Evolutionary conservation across 352 stramenopile species (phyloP).

Genomic region (Phytophthora parvispora): DNA sequence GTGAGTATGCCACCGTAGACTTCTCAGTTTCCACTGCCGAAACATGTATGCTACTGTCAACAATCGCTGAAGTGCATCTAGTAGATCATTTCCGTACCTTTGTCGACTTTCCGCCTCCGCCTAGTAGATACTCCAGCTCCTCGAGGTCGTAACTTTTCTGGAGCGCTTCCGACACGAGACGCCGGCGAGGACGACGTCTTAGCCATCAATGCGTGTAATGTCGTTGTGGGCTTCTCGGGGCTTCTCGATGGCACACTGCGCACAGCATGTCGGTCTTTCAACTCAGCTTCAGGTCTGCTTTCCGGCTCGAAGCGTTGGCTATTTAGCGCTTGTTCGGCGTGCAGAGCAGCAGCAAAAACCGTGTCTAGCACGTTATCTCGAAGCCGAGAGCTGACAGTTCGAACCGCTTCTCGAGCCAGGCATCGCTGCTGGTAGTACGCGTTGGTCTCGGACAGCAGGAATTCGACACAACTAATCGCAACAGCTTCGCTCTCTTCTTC

Average conservation of each 20-base stretch:
- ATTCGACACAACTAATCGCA: constrained; percentile 56
- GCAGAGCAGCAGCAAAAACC: constrained; percentile 39
- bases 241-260: constrained; percentile 49
- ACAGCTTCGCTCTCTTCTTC: constrained; percentile 70
- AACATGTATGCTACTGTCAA: too few relatives aligned
- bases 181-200: constrained; percentile 19
- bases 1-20: not conserved
- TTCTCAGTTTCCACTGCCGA: constrained; percentile 14
- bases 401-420: constrained; percentile 33
- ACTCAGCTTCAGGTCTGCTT: constrained; percentile 25
- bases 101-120: constrained; percentile 12
- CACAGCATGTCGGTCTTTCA: constrained; percentile 60
- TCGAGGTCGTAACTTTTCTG: constrained; percentile 16
- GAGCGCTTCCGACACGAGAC: constrained; percentile 14
- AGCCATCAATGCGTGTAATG: not conserved
- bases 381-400: constrained; percentile 31
- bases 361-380: constrained; percentile 51
- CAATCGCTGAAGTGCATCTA: too few relatives aligned
- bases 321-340: constrained; percentile 27
- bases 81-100: constrained; percentile 6
- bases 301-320: constrained; percentile 35
- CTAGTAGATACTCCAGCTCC: not conserved
- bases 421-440: constrained; percentile 54
- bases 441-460: constrained; percentile 69
- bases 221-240: constrained; percentile 27